These are phyloP conservation scores for Priceomyces castillae DNA, from an alignment of 805 yeast species.

Conservation along the genomic window DNA sequence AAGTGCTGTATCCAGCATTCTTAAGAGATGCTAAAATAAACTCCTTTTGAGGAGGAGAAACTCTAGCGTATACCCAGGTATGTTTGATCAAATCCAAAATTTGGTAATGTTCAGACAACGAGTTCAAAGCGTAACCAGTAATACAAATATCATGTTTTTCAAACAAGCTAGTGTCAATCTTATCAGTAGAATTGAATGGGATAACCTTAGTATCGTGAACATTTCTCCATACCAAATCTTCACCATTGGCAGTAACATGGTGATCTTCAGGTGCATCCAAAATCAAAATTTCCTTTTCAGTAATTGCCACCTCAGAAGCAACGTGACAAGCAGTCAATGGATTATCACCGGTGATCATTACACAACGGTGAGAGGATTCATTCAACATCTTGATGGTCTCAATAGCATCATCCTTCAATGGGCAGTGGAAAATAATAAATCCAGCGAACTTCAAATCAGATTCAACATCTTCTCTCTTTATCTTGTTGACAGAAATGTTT, in stretches of 20 bases:
- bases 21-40: constrained; percentile 80
- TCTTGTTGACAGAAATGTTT: constrained; percentile 47
- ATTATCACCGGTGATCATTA: constrained; percentile 99
- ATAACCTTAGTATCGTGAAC: constrained; percentile 71
- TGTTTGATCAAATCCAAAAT: constrained; percentile 72
- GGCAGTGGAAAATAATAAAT: constrained; percentile 95
- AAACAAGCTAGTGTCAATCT: constrained; percentile 56
- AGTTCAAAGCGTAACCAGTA: constrained; percentile 84
- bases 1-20: constrained; percentile 83
- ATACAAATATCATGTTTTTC: constrained; percentile 79
- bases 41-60: constrained; percentile 94
- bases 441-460: constrained; percentile 77
- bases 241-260: constrained; percentile 43
- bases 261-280: constrained; percentile 80
- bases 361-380: constrained; percentile 91
- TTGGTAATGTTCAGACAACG: constrained; percentile 64
- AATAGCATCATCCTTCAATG: constrained; percentile 89
- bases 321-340: constrained; percentile 98
- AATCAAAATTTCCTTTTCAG: constrained; percentile 78
- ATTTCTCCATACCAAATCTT: constrained; percentile 77
- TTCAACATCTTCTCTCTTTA: constrained; percentile 78
- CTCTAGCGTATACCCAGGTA: constrained; percentile 97
- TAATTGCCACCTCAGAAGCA: constrained; percentile 87
- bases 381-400: constrained; percentile 89
- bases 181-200: constrained; percentile 61